Base-by-base conservation (phyloP, 768 basidiomycete genomes). In the Phaeotremella skinneri region DNA sequence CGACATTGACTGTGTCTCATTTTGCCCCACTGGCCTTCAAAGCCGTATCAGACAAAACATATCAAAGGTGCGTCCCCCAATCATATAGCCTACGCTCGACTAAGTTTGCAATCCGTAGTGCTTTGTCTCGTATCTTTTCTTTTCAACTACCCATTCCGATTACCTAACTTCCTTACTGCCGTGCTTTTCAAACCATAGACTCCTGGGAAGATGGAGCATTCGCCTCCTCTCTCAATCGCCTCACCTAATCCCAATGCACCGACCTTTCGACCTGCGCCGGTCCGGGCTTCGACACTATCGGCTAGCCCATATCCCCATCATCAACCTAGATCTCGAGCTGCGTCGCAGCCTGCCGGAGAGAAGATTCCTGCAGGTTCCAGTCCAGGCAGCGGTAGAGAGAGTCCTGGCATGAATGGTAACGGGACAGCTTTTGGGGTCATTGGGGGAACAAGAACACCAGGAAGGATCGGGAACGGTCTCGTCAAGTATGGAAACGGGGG, bases 311-410 rank as follows among this genome's bases (percentile, higher is more conserved):
- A 37, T 32, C 34, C 34, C 9, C 21, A 13, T 45, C 43, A 7
- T 14, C 53, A 49, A n/a, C 59, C 57, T 60, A 69, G 69, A 55
- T 57, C 60, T 4, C 59, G 71, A 39, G 71, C 71, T 23, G 55
- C 71, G 2, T 73, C 71, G 29, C 71, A 73, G 49, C 71, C 71
- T 23, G 64, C 71, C 13, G 68, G 71, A 2, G 71, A 69, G 39
- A 58, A 68, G 45, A 16, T 68, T 30, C 51, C 59, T 9, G 54
- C 67, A 16, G 16, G 32, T 3, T 57, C 62, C 13, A 59, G 49
- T 2, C 65, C 65, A 11, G 47, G 25, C 26, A 61, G 68, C 17
- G 71, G 68, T 3, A 47, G 71, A 21, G 64, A 55, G 9, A 67
- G 62, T 50, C 68, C 71, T 2, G 59, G 66, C 1, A 37, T 59